Base-by-base conservation (phyloP, 441 rosid genomes). In the Gossypium laxum region DNA sequence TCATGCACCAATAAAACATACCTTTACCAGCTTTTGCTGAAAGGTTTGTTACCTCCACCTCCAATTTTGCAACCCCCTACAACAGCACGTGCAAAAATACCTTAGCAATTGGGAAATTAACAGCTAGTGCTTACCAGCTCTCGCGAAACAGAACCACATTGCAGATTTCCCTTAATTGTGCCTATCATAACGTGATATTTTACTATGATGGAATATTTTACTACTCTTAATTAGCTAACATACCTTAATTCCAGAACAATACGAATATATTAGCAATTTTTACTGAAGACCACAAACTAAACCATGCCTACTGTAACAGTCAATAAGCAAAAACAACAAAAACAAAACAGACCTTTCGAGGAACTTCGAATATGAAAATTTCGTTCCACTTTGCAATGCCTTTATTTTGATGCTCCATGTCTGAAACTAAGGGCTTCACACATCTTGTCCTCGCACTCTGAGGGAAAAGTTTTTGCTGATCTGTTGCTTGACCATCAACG, bases 11-110 rank as follows among this genome's bases (percentile, higher is more conserved):
- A 72, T 26, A 76, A 69, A 73, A 75, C 24, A 54, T 82, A 95
- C 99, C 99, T 88, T 95, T 95, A 80, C 99, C 99, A 78, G 99
- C 99, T 81, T 90, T 95, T 30, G 98, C 98, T 70, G 95, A 96
- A 79, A 95, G 95, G 80, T 95, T 95, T 72, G 99, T 95, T 73
- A 95, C 97, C 86, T 95, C 98, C 70, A 95, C 91, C 86, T 95
- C 97, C 84, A 95, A 84, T 82, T 87, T 92, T 10, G 98, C 96
- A 32, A 63, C 78, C 59, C 90, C 97, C 99, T 92, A 84, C 43
- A 64, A 78, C 52, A 72, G 71, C 72, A 26, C 15, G 64, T 52
- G 63, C 62, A 76, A 56, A 64, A 67, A 55, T 71, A 55, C 58
- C 75, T 71, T 69, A 17, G 60, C 4, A 17, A 67, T 17, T 51